Conservation (phyloP, 257 asterid species). For the Rehmannia glutinosa region DNA sequence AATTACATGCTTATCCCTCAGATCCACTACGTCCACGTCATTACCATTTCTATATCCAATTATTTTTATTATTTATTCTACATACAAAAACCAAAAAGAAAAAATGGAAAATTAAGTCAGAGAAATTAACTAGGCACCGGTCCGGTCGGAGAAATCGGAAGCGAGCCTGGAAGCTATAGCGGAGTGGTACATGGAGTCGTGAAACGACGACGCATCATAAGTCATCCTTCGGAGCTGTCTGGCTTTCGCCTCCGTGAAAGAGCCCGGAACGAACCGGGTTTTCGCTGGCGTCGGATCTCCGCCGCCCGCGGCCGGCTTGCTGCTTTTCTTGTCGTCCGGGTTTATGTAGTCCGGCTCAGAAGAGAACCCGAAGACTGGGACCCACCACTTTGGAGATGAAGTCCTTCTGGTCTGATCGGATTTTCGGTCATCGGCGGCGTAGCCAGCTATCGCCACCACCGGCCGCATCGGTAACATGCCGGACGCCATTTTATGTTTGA, state of each 20-base stretch:
- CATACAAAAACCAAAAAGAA: neutral
- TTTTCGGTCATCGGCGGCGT: constrained; percentile 14
- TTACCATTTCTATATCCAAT: neutral
- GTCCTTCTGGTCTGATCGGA: constrained; percentile 9
- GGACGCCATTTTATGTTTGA: constrained; percentile 24
- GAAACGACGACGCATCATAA: constrained; percentile 37
- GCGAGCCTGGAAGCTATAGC: constrained; percentile 82
- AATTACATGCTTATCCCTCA: constrained; percentile 14
- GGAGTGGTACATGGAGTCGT: constrained; percentile 70
- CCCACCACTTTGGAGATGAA: constrained; percentile 59
- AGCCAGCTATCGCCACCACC: constrained; percentile 19
- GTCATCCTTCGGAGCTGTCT: constrained; percentile 57
- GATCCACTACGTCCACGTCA: constrained; percentile 13
- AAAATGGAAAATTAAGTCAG: neutral
- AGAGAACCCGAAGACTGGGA: constrained; percentile 57
- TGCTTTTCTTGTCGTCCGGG: constrained; percentile 7
- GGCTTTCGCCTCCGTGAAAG: constrained; percentile 71
- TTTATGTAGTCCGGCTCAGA: constrained; percentile 56
- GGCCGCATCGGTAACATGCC: constrained; percentile 30
- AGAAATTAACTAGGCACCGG: neutral
- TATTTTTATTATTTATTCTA: no score
- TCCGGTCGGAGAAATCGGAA: constrained; percentile 41
- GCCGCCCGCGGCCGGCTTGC: constrained; percentile 16
- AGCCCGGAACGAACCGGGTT: constrained; percentile 39
- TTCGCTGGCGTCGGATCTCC: constrained; percentile 11